Conservation (phyloP, 148 eudicot species). For the Chenopodium formosanum region DNA sequence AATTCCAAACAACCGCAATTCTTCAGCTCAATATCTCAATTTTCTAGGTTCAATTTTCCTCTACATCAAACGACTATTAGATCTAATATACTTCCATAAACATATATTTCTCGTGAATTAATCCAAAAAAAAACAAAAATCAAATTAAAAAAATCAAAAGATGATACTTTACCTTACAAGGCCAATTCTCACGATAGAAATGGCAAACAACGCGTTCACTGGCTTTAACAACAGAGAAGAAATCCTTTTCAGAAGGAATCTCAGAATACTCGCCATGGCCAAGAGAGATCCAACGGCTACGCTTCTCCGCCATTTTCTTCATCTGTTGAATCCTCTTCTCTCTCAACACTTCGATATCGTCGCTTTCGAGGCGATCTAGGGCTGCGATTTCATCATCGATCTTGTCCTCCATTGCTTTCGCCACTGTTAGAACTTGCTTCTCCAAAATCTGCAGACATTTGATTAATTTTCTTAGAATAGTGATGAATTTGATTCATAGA, state of each 20-base stretch:
- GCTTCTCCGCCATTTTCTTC: constrained; percentile 97
- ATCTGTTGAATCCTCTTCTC: constrained; percentile 84
- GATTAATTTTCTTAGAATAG: neutral
- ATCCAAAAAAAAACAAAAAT: no score
- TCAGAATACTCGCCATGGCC: constrained; percentile 95
- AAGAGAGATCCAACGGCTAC: constrained; percentile 72
- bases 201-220: constrained; percentile 94
- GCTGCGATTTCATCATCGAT: constrained; percentile 84
- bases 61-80: neutral
- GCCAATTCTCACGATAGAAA: constrained; percentile 97
- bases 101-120: neutral
- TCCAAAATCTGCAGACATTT: constrained; percentile 57
- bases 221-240: constrained; percentile 76
- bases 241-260: constrained; percentile 80
- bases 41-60: neutral
- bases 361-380: constrained; percentile 70
- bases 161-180: constrained; percentile 64
- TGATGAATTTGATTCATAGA: neutral
- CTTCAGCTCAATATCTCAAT: no score
- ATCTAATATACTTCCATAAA: neutral
- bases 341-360: constrained; percentile 80
- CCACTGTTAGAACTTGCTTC: constrained; percentile 78
- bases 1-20: neutral
- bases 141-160: no score
- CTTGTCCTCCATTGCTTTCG: constrained; percentile 88